phyloP scores from a whole-genome alignment of 2,329 filamentous ascomycete species.

The Sporothrix inflata region DNA sequence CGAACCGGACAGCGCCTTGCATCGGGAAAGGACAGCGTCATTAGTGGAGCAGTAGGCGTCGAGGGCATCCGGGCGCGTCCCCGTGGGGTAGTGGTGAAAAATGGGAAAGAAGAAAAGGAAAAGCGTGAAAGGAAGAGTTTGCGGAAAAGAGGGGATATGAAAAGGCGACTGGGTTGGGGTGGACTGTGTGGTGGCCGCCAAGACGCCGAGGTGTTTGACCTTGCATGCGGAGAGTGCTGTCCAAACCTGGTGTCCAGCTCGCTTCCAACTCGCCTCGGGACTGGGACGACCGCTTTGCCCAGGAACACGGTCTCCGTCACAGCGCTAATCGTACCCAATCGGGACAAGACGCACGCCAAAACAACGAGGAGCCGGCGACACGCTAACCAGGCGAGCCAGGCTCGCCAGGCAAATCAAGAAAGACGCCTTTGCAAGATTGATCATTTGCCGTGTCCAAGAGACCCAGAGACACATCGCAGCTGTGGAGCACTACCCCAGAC shows the following conservation, averaged over 20 bases:
- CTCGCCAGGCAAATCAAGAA: too few species aligned
- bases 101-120: not conserved
- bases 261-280: not conserved
- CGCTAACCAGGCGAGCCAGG: not conserved
- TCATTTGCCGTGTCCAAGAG: not conserved
- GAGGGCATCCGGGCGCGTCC: not conserved
- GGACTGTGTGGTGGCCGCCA: not conserved
- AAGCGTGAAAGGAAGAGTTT: not conserved
- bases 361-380: too few species aligned
- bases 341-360: not conserved
- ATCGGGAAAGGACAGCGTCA: not conserved
- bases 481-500: constrained; percentile 1
- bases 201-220: not conserved
- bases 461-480: not conserved
- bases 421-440: not conserved
- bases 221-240: not conserved
- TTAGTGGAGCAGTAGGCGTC: not conserved
- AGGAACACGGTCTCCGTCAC: constrained; percentile 1
- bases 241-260: too few species aligned
- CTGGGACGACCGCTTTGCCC: not conserved
- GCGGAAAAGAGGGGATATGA: not conserved
- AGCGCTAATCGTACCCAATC: not conserved
- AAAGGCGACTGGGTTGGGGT: not conserved
- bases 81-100: constrained; percentile 3
- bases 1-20: not conserved